Evolutionary conservation across 495 filamentous ascomycete species (phyloP).

Genomic region (Penicillium coprophilum): DNA sequence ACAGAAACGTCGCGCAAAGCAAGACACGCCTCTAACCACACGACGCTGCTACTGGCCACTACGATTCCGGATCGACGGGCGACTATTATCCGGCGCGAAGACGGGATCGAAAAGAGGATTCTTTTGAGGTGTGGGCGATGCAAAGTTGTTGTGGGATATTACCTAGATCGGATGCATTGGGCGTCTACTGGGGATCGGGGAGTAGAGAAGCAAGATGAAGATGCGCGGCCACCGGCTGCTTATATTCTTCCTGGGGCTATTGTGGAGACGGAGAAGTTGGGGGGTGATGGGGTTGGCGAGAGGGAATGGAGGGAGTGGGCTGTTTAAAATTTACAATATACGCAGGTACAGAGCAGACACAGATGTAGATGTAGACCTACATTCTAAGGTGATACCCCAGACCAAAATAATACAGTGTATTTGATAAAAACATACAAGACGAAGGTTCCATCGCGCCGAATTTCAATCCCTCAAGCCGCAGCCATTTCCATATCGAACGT

Average conservation of each 20-base stretch:
- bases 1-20: constrained; percentile 2
- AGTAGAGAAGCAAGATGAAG: constrained; percentile 8
- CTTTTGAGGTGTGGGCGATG: constrained; percentile 63
- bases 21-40: constrained; percentile 28
- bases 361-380: neutral
- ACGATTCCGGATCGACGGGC: constrained; percentile 47
- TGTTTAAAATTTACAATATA: constrained; percentile 1
- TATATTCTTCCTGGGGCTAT: constrained; percentile 61
- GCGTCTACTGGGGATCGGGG: neutral
- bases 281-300: constrained; percentile 28
- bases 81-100: constrained; percentile 58
- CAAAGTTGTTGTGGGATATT: constrained; percentile 63
- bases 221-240: constrained; percentile 44
- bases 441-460: constrained; percentile 12
- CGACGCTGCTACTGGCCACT: constrained; percentile 52
- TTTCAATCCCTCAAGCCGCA: constrained; percentile 9
- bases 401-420: constrained; percentile 9
- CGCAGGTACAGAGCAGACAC: too few relatives aligned
- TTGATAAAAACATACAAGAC: constrained; percentile 14
- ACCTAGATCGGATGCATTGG: constrained; percentile 43
- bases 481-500: constrained; percentile 22
- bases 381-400: constrained; percentile 1
- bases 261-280: constrained; percentile 49
- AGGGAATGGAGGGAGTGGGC: constrained; percentile 36
- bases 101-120: constrained; percentile 73